Percentiles rank a stretch among this genome's conserved stretches.
These are phyloP conservation scores for Diophrys sp. DNA, from an alignment of 73 alveolate genomes.

Conservation along the genomic window DNA sequence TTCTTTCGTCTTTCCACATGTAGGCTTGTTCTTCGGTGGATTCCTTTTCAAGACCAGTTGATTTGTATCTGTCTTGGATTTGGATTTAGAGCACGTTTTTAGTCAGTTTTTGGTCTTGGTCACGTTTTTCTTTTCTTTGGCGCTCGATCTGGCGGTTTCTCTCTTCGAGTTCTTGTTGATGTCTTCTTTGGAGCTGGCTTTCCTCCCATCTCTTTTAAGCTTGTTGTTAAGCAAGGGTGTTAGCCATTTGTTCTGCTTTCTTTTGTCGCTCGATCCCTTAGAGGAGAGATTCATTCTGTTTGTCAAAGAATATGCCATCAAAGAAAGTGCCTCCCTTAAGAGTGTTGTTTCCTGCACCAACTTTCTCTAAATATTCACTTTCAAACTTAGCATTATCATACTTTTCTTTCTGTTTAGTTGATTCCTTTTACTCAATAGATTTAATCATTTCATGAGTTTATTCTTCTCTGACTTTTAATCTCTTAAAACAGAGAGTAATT, in stretches of 20 bases:
- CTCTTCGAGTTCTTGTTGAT: background rate
- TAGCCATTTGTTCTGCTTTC: background rate
- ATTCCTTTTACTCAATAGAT: background rate
- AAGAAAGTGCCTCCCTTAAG: background rate
- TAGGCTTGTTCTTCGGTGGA: background rate
- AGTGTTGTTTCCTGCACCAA: background rate
- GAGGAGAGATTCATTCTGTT: background rate
- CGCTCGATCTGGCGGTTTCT: background rate
- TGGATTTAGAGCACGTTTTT: background rate
- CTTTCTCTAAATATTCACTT: background rate
- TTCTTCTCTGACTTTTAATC: background rate
- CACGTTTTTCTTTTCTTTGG: background rate
- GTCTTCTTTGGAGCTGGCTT: background rate
- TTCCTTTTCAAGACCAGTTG: background rate
- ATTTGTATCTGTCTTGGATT: background rate
- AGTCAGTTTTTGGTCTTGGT: background rate
- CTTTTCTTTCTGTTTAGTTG: background rate
- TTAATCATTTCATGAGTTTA: background rate
- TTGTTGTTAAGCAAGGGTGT: too few species aligned
- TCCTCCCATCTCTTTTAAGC: background rate
- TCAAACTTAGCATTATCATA: background rate
- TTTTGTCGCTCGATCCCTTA: background rate
- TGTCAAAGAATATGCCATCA: background rate
- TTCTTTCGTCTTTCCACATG: background rate
- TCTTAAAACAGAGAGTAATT: background rate